A percentile compares a stretch with the other conserved stretches of the same genome.
phyloP scores from a whole-genome alignment of 1,284 basidiomycete species.

The Boletus holoroseus region DNA sequence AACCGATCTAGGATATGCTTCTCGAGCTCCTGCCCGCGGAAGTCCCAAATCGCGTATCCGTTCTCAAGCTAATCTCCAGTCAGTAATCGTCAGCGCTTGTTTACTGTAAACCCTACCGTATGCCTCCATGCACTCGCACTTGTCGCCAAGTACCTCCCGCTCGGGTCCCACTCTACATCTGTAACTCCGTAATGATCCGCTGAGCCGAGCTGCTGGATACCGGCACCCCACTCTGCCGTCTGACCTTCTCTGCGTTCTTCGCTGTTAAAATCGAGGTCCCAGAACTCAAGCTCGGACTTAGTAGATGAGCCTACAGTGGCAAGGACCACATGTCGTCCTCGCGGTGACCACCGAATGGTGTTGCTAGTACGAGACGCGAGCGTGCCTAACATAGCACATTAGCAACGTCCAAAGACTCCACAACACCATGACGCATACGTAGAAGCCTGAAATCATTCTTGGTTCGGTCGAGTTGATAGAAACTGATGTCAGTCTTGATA shows the following conservation, averaged over 20 bases:
- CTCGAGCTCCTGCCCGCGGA: constrained; percentile 88
- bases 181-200: constrained; percentile 99
- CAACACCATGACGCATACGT: constrained; percentile 45
- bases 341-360: constrained; percentile 96
- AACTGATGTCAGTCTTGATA: constrained; percentile 94
- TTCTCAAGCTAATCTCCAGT: constrained; percentile 73
- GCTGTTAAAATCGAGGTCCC: constrained; percentile 91
- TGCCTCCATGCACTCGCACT: constrained; percentile 95
- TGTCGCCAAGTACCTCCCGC: constrained; percentile 89
- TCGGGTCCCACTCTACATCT: constrained; percentile 98
- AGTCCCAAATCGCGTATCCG: constrained; percentile 97
- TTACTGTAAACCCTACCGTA: constrained; percentile 49
- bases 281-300: constrained; percentile 98
- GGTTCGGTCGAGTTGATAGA: constrained; percentile 89
- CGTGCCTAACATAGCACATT: constrained; percentile 46
- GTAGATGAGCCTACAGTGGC: constrained; percentile 92
- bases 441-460: constrained; percentile 96
- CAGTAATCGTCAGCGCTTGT: constrained; percentile 6
- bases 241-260: constrained; percentile 71
- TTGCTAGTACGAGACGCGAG: constrained; percentile 88
- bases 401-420: constrained; percentile 3
- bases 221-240: constrained; percentile 73
- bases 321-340: constrained; percentile 92
- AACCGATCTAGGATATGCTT: constrained; percentile 91
- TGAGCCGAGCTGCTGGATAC: constrained; percentile 81